Percentiles rank a stretch among this genome's conserved stretches.
Evolutionary conservation across 768 basidiomycete species (phyloP).

Genomic region (Boletellus ananiceps): DNA sequence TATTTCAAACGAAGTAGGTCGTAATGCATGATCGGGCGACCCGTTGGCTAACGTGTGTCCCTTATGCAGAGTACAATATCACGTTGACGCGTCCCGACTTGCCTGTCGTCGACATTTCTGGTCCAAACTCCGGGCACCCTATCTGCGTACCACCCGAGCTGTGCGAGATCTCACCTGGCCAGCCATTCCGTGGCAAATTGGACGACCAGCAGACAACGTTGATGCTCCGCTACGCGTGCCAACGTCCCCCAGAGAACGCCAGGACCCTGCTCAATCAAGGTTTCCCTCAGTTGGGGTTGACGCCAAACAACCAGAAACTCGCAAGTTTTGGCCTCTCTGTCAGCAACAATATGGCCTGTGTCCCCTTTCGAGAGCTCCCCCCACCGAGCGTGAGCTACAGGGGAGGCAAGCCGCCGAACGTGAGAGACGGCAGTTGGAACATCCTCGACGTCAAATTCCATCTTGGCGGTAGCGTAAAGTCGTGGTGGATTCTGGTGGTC

Average conservation of each 20-base stretch:
- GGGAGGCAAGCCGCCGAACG: slow-evolving; percentile 37
- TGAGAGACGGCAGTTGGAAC: slow-evolving; percentile 71
- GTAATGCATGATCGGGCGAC: not conserved
- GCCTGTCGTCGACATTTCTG: slow-evolving; percentile 54
- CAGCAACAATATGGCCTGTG: slow-evolving; percentile 50
- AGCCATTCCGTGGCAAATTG: slow-evolving; percentile 58
- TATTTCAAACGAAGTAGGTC: slow-evolving; percentile 61
- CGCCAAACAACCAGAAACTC: slow-evolving; percentile 36
- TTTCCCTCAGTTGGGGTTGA: slow-evolving; percentile 51
- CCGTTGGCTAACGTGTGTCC: slow-evolving; percentile 4
- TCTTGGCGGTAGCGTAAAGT: slow-evolving; percentile 42
- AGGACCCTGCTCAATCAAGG: slow-evolving; percentile 55
- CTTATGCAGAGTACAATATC: slow-evolving; percentile 53
- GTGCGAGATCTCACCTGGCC: slow-evolving; percentile 58
- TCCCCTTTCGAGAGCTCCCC: slow-evolving; percentile 62
- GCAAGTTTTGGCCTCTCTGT: slow-evolving; percentile 58
- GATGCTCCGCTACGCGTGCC: slow-evolving; percentile 73
- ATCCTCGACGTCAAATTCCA: slow-evolving; percentile 70
- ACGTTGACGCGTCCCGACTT: slow-evolving; percentile 46
- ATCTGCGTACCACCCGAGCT: slow-evolving; percentile 63
- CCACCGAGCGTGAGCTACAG: slow-evolving; percentile 57
- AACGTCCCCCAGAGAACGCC: slow-evolving; percentile 56
- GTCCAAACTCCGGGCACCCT: slow-evolving; percentile 22
- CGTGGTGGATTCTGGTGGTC: slow-evolving; percentile 68
- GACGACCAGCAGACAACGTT: slow-evolving; percentile 53